phyloP scores from a whole-genome alignment of 441 rosid species.

The Monsonia emarginata region DNA sequence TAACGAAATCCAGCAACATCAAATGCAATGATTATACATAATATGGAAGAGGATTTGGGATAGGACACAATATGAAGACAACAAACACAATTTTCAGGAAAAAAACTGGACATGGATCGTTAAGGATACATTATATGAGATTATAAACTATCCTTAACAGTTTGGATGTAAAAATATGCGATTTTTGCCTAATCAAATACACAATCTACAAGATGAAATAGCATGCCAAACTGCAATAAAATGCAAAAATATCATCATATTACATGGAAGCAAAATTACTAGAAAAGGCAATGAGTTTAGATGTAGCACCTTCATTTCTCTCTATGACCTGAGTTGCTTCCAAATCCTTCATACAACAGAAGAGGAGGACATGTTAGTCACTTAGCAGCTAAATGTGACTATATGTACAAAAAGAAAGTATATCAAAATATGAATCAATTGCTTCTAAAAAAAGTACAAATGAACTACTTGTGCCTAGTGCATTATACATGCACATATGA shows the following conservation, averaged over 20 bases:
- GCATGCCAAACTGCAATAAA: background rate
- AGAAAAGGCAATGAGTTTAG: slow-evolving; percentile 17
- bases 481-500: background rate
- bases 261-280: slow-evolving; percentile 1
- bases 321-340: slow-evolving; percentile 24
- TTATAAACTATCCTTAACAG: background rate
- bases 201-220: background rate
- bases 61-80: no score
- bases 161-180: background rate
- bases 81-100: no score
- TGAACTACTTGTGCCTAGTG: background rate
- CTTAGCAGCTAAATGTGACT: slow-evolving; percentile 1
- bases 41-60: background rate
- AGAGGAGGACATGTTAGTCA: slow-evolving; percentile 13
- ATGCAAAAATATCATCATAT: background rate
- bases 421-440: slow-evolving; percentile 9
- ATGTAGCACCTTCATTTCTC: slow-evolving; percentile 30
- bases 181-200: background rate
- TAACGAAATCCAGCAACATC: background rate
- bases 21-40: background rate
- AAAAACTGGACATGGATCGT: no score
- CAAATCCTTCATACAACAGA: slow-evolving; percentile 32
- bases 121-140: no score
- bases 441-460: no score
- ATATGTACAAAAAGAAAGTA: slow-evolving; percentile 6